These are phyloP conservation scores for Podila verticillata DNA, from an alignment of 192 early-diverging fungal species.

Conservation along the genomic window DNA sequence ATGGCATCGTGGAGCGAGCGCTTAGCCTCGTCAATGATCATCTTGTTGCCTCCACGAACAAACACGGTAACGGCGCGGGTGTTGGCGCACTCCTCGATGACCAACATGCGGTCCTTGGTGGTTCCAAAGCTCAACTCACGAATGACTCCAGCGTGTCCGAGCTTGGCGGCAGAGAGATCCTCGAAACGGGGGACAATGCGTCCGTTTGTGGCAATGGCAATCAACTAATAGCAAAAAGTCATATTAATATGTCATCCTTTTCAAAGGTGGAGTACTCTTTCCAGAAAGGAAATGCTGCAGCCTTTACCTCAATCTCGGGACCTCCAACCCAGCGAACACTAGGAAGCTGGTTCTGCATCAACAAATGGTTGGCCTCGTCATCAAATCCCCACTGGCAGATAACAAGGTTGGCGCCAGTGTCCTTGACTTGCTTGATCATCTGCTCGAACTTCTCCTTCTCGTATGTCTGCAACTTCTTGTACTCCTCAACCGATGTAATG, in stretches of 20 bases:
- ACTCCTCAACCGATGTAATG: conserved; percentile 98
- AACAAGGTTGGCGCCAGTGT: conserved; percentile 96
- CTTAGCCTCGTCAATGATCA: conserved; percentile 99
- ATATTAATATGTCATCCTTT: not conserved
- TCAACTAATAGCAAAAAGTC: conserved; percentile 62
- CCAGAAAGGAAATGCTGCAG: not conserved
- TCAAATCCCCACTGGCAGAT: conserved; percentile 99
- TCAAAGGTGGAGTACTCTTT: conserved; percentile 11
- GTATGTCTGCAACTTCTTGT: conserved; percentile 95
- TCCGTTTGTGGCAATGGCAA: conserved; percentile 99
- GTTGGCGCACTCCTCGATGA: conserved; percentile 99
- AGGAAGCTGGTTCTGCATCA: conserved; percentile 97
- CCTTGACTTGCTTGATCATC: conserved; percentile 98
- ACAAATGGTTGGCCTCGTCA: conserved; percentile 99
- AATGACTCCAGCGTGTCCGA: conserved; percentile 93
- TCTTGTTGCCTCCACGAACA: conserved; percentile 98
- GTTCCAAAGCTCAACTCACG: conserved; percentile 97
- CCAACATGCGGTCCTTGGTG: conserved; percentile 98
- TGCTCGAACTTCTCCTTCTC: conserved; percentile 96
- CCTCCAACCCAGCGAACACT: conserved; percentile 99
- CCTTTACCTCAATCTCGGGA: conserved; percentile 92
- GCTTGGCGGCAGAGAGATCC: conserved; percentile 87
- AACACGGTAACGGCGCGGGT: conserved; percentile 96
- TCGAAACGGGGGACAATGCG: conserved; percentile 99
- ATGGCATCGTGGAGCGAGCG: conserved; percentile 98